These are phyloP conservation scores for Lentinula novae-zelandiae DNA, from an alignment of 1,284 basidiomycete species.

Conservation along the genomic window DNA sequence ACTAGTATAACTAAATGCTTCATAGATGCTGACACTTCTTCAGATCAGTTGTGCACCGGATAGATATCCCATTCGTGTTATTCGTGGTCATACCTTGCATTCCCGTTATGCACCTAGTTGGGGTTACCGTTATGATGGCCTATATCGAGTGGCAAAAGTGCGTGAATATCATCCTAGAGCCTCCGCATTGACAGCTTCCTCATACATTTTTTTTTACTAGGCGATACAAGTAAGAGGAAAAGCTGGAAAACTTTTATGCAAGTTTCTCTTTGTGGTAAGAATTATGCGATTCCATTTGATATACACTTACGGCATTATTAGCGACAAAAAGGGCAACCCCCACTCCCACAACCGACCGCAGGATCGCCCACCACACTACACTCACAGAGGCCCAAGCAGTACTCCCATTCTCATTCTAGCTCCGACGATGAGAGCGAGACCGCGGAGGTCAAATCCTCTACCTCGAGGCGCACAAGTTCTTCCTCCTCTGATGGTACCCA, in stretches of 20 bases:
- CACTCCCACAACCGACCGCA: not conserved
- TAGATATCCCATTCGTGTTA: conserved; percentile 24
- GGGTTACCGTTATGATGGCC: conserved; percentile 19
- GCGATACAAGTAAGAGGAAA: not conserved
- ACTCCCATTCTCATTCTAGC: not conserved
- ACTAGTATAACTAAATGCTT: conserved; percentile 18
- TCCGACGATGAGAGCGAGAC: not conserved
- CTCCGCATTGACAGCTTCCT: not conserved
- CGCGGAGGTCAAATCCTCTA: not conserved
- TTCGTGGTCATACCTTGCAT: conserved; percentile 23
- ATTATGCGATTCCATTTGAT: too few relatives aligned
- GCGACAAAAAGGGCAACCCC: not conserved
- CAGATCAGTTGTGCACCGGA: conserved; percentile 10
- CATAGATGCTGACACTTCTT: not conserved
- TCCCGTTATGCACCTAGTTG: conserved; percentile 24
- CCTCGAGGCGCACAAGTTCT: not conserved
- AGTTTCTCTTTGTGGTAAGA: not conserved
- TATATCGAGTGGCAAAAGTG: conserved; percentile 1
- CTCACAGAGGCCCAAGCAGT: not conserved
- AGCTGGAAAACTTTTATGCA: not conserved
- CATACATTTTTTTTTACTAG: not conserved
- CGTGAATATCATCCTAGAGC: not conserved
- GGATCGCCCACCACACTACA: too few relatives aligned
- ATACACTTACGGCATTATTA: not conserved
- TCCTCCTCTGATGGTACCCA: too few relatives aligned